Evolutionary conservation across 495 filamentous ascomycete genomes (phyloP).

Genomic region (Evansstolkia leycettana): DNA sequence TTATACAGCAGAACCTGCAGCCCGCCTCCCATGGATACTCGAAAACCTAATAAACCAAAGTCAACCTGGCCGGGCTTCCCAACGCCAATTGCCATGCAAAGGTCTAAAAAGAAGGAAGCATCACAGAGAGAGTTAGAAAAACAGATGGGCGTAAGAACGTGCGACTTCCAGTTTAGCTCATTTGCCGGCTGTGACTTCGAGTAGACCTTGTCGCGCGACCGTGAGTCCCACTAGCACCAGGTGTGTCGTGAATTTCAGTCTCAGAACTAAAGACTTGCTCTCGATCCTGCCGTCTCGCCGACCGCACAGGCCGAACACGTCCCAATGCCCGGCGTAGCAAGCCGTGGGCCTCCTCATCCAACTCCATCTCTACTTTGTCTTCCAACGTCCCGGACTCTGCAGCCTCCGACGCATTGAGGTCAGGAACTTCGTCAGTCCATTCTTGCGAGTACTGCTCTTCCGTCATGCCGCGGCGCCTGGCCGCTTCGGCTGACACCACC

Average conservation of each 20-base stretch:
- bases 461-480: constrained; percentile 13
- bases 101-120: no score
- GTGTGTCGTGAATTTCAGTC: constrained; percentile 12
- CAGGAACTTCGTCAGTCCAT: constrained; percentile 27
- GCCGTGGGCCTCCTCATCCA: constrained; percentile 29
- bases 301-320: constrained; percentile 20
- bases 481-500: constrained; percentile 2
- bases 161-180: no score
- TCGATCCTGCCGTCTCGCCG: constrained; percentile 7
- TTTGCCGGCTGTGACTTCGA: constrained; percentile 11
- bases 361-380: constrained; percentile 30
- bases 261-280: constrained; percentile 8
- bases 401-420: constrained; percentile 9
- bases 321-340: constrained; percentile 23
- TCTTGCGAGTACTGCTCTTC: constrained; percentile 16
- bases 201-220: constrained; percentile 11
- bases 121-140: no score
- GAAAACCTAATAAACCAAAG: no score
- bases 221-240: constrained; percentile 7
- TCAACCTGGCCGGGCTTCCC: no score
- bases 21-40: no score
- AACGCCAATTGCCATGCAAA: no score
- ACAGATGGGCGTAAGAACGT: no score
- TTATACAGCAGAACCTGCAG: no score
- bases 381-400: constrained; percentile 11